phyloP scores from a whole-genome alignment of 768 basidiomycete species.

The Pleurotus sapidus region DNA sequence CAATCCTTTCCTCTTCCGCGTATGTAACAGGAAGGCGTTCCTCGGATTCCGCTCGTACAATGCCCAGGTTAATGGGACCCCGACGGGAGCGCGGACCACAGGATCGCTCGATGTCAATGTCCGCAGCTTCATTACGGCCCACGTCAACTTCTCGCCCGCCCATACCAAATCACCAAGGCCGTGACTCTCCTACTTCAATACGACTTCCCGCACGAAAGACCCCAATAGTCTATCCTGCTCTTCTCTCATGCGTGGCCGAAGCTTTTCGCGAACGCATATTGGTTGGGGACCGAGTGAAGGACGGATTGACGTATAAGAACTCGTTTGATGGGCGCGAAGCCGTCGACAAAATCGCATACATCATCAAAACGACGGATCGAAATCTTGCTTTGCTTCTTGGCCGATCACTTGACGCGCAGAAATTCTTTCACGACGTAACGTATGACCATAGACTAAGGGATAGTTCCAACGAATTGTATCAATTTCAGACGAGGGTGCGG shows the following conservation, averaged over 20 bases:
- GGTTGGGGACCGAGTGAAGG: slow-evolving; percentile 81
- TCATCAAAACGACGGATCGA: slow-evolving; percentile 97
- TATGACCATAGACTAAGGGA: slow-evolving; percentile 96
- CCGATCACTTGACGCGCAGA: slow-evolving; percentile 93
- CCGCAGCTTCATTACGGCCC: slow-evolving; percentile 52
- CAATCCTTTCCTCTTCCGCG: slow-evolving; percentile 7
- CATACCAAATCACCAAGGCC: slow-evolving; percentile 33
- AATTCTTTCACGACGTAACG: slow-evolving; percentile 99
- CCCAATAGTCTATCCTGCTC: slow-evolving; percentile 90
- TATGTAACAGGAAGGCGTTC: slow-evolving; percentile 48
- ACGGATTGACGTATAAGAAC: slow-evolving; percentile 94
- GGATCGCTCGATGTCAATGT: slow-evolving; percentile 79
- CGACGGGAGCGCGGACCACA: slow-evolving; percentile 60
- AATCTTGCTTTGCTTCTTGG: slow-evolving; percentile 95
- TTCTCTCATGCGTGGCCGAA: slow-evolving; percentile 91
- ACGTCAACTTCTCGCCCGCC: slow-evolving; percentile 36
- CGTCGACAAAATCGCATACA: slow-evolving; percentile 95
- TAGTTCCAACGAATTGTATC: slow-evolving; percentile 85
- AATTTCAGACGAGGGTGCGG: slow-evolving; percentile 81
- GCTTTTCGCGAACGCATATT: slow-evolving; percentile 84
- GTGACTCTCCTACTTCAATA: slow-evolving; percentile 36
- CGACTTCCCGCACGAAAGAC: slow-evolving; percentile 46
- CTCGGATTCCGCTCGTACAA: slow-evolving; percentile 65
- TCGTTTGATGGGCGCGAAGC: slow-evolving; percentile 97
- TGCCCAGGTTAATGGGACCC: slow-evolving; percentile 45